These are phyloP conservation scores for Bombardia bombarda DNA, from an alignment of 495 filamentous ascomycete genomes.

Conservation along the genomic window DNA sequence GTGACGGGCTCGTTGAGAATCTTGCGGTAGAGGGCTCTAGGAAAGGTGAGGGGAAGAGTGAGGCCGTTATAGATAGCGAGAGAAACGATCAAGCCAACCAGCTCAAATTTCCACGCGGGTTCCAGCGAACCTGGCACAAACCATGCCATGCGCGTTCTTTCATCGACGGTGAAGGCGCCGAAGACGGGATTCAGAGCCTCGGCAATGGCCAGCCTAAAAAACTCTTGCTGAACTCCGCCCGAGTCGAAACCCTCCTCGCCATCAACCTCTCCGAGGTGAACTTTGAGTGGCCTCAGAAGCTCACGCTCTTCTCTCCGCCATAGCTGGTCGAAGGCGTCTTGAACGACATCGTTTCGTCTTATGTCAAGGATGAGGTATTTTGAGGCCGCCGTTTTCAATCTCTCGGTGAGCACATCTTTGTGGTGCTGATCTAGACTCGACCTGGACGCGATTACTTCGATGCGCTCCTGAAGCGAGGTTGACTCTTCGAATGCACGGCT, in stretches of 20 bases:
- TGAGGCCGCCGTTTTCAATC: constrained; percentile 54
- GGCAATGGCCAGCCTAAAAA: constrained; percentile 74
- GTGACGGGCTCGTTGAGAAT: constrained; percentile 59
- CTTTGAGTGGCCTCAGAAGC: constrained; percentile 76
- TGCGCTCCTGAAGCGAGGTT: constrained; percentile 51
- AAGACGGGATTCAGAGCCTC: constrained; percentile 71
- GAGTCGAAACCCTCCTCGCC: constrained; percentile 90
- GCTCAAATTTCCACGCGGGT: constrained; percentile 81
- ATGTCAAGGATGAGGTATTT: constrained; percentile 74
- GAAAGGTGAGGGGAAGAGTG: constrained; percentile 82
- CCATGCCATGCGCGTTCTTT: constrained; percentile 70
- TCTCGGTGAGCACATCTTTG: constrained; percentile 45
- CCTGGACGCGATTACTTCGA: constrained; percentile 49
- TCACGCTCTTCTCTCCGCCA: constrained; percentile 80
- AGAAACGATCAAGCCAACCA: constrained; percentile 78
- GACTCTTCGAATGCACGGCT: constrained; percentile 65
- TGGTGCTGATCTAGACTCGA: constrained; percentile 37
- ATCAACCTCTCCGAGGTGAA: constrained; percentile 69
- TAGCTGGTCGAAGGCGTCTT: constrained; percentile 78
- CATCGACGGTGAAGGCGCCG: constrained; percentile 68
- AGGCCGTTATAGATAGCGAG: constrained; percentile 93
- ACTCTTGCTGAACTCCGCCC: constrained; percentile 92
- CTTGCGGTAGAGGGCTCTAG: constrained; percentile 73
- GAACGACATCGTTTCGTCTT: constrained; percentile 58
- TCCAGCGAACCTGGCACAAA: constrained; percentile 75